Evolutionary conservation across 257 asterid genomes (phyloP).

Genomic region (Marsdenia floribunda): DNA sequence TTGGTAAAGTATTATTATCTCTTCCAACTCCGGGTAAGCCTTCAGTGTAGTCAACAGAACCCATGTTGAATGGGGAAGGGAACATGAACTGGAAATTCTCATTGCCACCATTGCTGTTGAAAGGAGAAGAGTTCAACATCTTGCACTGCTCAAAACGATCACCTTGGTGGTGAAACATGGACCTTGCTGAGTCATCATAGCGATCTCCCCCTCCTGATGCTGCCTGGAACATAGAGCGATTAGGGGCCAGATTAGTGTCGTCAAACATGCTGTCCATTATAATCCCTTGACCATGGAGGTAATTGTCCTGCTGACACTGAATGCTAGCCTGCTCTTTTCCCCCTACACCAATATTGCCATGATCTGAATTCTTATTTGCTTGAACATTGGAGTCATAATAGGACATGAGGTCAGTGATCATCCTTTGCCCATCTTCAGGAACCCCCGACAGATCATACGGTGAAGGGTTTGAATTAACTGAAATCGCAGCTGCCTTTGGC

Average conservation of each 20-base stretch:
- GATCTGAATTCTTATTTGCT: slow-evolving; percentile 29
- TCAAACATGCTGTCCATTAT: slow-evolving; percentile 40
- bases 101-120: slow-evolving; percentile 30
- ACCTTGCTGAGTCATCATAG: slow-evolving; percentile 20
- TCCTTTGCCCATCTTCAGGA: slow-evolving; percentile 79
- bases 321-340: slow-evolving; percentile 32
- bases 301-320: slow-evolving; percentile 37
- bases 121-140: slow-evolving; percentile 34
- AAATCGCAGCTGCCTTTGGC: slow-evolving; percentile 24
- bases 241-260: slow-evolving; percentile 23
- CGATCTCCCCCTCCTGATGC: slow-evolving; percentile 13
- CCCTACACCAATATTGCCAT: slow-evolving; percentile 15
- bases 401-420: slow-evolving; percentile 65
- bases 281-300: slow-evolving; percentile 39
- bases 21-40: slow-evolving; percentile 33
- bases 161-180: slow-evolving; percentile 24
- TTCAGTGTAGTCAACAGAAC: slow-evolving; percentile 37
- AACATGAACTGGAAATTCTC: slow-evolving; percentile 54
- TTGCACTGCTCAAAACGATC: slow-evolving; percentile 42
- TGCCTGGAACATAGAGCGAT: slow-evolving; percentile 26
- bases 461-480: slow-evolving; percentile 23
- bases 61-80: slow-evolving; percentile 41
- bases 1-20: slow-evolving; percentile 27
- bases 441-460: slow-evolving; percentile 58
- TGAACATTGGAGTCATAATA: slow-evolving; percentile 49